These are phyloP conservation scores for Globisporangium spinosum DNA, from an alignment of 352 stramenopile genomes.

Conservation along the genomic window DNA sequence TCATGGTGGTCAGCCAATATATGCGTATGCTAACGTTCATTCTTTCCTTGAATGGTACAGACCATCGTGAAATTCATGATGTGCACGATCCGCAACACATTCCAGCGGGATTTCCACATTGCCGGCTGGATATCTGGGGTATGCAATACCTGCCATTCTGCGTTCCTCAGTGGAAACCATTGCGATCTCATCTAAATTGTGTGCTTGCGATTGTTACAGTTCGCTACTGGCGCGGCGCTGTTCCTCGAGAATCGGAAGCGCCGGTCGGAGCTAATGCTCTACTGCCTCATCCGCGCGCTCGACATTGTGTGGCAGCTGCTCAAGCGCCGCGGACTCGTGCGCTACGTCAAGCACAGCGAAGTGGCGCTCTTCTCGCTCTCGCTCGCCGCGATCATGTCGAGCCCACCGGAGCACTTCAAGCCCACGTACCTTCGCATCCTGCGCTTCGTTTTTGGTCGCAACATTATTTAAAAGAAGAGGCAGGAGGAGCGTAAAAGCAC, in stretches of 20 bases:
- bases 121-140: constrained; percentile 51
- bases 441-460: constrained; percentile 77
- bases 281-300: constrained; percentile 68
- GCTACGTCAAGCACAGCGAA: constrained; percentile 72
- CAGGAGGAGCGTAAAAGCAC: background rate
- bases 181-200: background rate
- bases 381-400: constrained; percentile 83
- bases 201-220: constrained; percentile 24
- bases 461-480: constrained; percentile 57
- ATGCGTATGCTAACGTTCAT: background rate
- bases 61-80: constrained; percentile 71
- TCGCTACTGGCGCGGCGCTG: constrained; percentile 51
- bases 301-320: constrained; percentile 82
- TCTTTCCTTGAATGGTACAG: constrained; percentile 19
- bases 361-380: constrained; percentile 82
- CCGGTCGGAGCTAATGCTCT: constrained; percentile 84
- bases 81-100: constrained; percentile 67
- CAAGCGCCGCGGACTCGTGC: constrained; percentile 58
- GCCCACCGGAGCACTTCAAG: constrained; percentile 77
- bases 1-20: background rate
- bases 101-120: constrained; percentile 56
- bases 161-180: background rate
- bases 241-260: constrained; percentile 83
- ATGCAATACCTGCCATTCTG: constrained; percentile 15
- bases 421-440: constrained; percentile 78